Evolutionary conservation across 2,329 filamentous ascomycete species (phyloP).

Genomic region (Calonectria fujianensis): DNA sequence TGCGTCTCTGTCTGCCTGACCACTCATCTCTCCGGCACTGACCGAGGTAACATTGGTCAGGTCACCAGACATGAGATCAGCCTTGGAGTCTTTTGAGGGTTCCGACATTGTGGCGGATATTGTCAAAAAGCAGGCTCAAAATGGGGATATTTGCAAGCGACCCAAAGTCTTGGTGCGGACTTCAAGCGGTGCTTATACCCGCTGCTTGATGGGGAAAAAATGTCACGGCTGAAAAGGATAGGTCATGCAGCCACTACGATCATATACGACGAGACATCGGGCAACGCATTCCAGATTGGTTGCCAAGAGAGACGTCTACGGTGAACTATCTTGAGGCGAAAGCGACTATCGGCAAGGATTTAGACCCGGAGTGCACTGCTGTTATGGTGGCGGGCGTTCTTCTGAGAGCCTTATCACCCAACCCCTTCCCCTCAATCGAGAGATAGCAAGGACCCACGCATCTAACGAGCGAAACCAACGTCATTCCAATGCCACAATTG

Average conservation of each 20-base stretch:
- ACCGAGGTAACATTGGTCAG: neutral
- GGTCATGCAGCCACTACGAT: neutral
- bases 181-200: neutral
- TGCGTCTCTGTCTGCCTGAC: neutral
- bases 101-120: constrained; percentile 13
- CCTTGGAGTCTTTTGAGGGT: constrained; percentile 11
- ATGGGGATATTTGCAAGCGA: neutral
- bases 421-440: neutral
- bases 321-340: neutral
- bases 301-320: neutral
- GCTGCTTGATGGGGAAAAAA: neutral
- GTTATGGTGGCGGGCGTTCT: neutral
- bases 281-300: neutral
- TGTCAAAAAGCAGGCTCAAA: neutral
- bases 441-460: constrained; percentile 14
- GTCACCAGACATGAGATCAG: constrained; percentile 15
- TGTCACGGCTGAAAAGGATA: neutral
- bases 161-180: neutral
- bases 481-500: neutral
- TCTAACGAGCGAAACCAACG: neutral
- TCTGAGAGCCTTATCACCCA: constrained; percentile 15
- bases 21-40: neutral
- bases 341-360: constrained; percentile 9
- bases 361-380: neutral
- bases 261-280: neutral